A percentile compares a stretch with the other conserved stretches of the same genome.
Conservation (phyloP, 2,329 filamentous ascomycete species). For the Aspergillus sp. region DNA sequence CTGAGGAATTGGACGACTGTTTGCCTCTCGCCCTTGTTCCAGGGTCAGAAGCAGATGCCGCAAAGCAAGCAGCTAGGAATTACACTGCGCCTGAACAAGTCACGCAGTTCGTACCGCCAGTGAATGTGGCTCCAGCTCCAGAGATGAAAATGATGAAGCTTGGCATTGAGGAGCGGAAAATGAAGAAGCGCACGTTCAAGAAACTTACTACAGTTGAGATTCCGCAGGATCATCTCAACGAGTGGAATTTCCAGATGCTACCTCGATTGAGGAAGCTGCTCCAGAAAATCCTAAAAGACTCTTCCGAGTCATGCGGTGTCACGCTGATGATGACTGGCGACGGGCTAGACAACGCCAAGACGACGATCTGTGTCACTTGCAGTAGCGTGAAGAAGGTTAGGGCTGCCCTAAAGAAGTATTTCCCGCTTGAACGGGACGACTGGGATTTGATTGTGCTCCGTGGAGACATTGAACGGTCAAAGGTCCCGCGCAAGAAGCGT, state of each 20-base stretch:
- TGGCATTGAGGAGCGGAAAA: constrained; percentile 33
- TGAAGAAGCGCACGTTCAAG: constrained; percentile 47
- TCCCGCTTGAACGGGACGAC: constrained; percentile 59
- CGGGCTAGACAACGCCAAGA: constrained; percentile 59
- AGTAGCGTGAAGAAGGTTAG: constrained; percentile 63
- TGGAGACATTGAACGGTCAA: constrained; percentile 61
- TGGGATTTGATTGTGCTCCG: constrained; percentile 66
- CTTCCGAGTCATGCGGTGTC: constrained; percentile 64
- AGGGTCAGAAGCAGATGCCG: constrained; percentile 33
- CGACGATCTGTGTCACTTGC: constrained; percentile 68
- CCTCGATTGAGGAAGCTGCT: constrained; percentile 63
- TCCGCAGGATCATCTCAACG: constrained; percentile 58
- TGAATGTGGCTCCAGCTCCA: constrained; percentile 25
- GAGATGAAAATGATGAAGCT: constrained; percentile 33
- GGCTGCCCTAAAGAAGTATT: constrained; percentile 60
- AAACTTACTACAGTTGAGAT: constrained; percentile 57
- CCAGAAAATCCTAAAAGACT: constrained; percentile 62
- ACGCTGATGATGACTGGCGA: constrained; percentile 65
- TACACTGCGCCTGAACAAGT: constrained; percentile 22
- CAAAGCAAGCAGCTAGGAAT: constrained; percentile 26
- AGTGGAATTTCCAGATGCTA: constrained; percentile 64
- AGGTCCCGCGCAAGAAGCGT: constrained; percentile 51
- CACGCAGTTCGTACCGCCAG: constrained; percentile 24
- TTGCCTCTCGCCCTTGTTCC: constrained; percentile 47
- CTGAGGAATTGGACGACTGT: constrained; percentile 47